These are phyloP conservation scores for Cavenderia fasciculata DNA, from an alignment of 78 protist species.

Conservation along the genomic window DNA sequence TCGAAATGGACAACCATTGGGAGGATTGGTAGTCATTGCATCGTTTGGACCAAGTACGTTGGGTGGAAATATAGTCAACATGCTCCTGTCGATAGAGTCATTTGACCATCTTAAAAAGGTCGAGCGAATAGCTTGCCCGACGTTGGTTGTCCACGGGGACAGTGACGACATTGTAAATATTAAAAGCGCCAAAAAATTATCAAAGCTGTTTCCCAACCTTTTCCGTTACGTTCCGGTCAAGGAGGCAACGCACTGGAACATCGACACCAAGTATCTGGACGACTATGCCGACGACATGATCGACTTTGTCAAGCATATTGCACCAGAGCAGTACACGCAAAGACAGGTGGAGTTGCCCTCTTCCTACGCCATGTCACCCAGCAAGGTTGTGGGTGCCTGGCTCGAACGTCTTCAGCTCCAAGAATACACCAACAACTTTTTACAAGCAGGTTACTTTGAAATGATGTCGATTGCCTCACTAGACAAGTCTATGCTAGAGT, in stretches of 20 bases:
- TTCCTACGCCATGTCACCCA: constrained; percentile 55
- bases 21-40: constrained; percentile 40
- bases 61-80: constrained; percentile 54
- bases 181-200: constrained; percentile 46
- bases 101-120: constrained; percentile 43
- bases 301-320: constrained; percentile 19
- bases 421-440: constrained; percentile 38
- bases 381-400: constrained; percentile 68
- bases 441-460: constrained; percentile 69
- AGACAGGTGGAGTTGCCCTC: constrained; percentile 33
- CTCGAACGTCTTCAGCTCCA: constrained; percentile 21
- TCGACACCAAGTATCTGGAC: constrained; percentile 38
- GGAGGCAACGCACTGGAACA: constrained; percentile 55
- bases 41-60: constrained; percentile 53
- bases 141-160: constrained; percentile 17
- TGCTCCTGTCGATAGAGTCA: constrained; percentile 35
- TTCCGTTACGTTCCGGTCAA: constrained; percentile 5
- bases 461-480: constrained; percentile 26
- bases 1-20: neutral
- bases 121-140: constrained; percentile 40
- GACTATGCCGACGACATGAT: constrained; percentile 64
- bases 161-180: constrained; percentile 40
- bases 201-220: constrained; percentile 42
- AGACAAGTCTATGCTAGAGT: constrained; percentile 18
- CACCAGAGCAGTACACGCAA: constrained; percentile 37